Conservation (phyloP, 2,329 filamentous ascomycete genomes). For the Pseudocercospora fuligena region DNA sequence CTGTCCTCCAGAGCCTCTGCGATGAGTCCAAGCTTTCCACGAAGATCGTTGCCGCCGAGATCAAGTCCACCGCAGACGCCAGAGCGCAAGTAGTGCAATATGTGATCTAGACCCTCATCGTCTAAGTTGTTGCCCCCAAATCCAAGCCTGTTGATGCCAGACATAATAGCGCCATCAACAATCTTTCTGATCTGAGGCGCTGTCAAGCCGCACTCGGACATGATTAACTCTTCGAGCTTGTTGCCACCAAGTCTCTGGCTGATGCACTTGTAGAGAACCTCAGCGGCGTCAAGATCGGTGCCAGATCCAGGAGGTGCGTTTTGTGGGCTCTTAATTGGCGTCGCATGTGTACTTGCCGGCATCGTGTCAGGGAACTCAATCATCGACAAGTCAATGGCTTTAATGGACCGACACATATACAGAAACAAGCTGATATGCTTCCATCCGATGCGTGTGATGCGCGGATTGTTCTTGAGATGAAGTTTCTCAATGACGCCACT, state of each 20-base stretch:
- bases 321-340: slow-evolving; percentile 29
- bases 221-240: slow-evolving; percentile 78
- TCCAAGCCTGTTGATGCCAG: slow-evolving; percentile 77
- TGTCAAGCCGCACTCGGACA: slow-evolving; percentile 77
- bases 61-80: slow-evolving; percentile 87
- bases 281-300: slow-evolving; percentile 58
- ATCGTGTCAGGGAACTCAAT: slow-evolving; percentile 71
- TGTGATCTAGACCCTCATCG: slow-evolving; percentile 72
- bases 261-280: slow-evolving; percentile 75
- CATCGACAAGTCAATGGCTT: slow-evolving; percentile 83
- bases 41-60: slow-evolving; percentile 79
- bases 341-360: slow-evolving; percentile 32
- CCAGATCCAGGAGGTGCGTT: slow-evolving; percentile 36
- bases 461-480: slow-evolving; percentile 84
- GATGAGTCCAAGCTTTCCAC: slow-evolving; percentile 51
- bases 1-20: slow-evolving; percentile 56
- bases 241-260: slow-evolving; percentile 76
- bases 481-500: slow-evolving; percentile 84
- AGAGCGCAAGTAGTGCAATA: slow-evolving; percentile 75
- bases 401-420: slow-evolving; percentile 85
- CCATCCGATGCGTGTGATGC: slow-evolving; percentile 86
- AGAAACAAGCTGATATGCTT: slow-evolving; percentile 87
- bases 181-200: slow-evolving; percentile 74
- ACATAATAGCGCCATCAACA: slow-evolving; percentile 79
- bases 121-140: slow-evolving; percentile 82